phyloP scores from a whole-genome alignment of 148 eudicot species.

The Euryodendron excelsum region DNA sequence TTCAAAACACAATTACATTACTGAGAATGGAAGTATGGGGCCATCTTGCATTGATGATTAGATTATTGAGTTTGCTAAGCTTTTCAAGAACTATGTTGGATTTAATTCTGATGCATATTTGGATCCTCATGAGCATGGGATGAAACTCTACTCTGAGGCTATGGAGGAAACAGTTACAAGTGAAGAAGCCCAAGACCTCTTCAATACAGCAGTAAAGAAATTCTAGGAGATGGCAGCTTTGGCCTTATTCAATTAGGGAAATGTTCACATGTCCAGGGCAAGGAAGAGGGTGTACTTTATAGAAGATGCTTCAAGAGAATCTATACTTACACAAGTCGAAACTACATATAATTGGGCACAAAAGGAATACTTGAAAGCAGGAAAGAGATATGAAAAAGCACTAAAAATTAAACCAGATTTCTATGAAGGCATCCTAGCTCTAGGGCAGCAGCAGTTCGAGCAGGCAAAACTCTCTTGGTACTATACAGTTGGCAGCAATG shows the following conservation, averaged over 20 bases:
- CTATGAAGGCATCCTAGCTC: conserved; percentile 79
- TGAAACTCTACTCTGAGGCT: conserved; percentile 85
- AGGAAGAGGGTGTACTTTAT: conserved; percentile 58
- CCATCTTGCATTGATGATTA: conserved; percentile 65
- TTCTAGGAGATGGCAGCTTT: conserved; percentile 93
- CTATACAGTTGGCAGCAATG: conserved; percentile 52
- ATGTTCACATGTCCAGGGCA: conserved; percentile 91
- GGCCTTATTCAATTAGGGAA: conserved; percentile 95
- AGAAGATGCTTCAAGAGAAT: conserved; percentile 58
- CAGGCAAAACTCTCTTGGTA: conserved; percentile 92
- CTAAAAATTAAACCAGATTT: conserved; percentile 76
- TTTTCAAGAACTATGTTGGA: conserved; percentile 87
- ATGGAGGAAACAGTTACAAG: conserved; percentile 84
- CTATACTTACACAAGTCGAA: conserved; percentile 45
- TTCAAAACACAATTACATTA: conserved; percentile 15
- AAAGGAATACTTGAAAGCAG: conserved; percentile 63
- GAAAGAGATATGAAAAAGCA: conserved; percentile 76
- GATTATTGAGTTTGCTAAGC: conserved; percentile 81
- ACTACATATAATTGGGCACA: conserved; percentile 79
- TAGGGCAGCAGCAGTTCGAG: too few relatives aligned
- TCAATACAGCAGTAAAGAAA: conserved; percentile 64
- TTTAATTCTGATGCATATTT: conserved; percentile 75
- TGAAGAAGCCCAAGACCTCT: conserved; percentile 77
- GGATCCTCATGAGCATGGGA: conserved; percentile 81
- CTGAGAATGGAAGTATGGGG: conserved; percentile 26